Percentiles rank a stretch among this genome's conserved stretches.
phyloP scores from a whole-genome alignment of 495 filamentous ascomycete species.

The Oleoguttula mirabilis region DNA sequence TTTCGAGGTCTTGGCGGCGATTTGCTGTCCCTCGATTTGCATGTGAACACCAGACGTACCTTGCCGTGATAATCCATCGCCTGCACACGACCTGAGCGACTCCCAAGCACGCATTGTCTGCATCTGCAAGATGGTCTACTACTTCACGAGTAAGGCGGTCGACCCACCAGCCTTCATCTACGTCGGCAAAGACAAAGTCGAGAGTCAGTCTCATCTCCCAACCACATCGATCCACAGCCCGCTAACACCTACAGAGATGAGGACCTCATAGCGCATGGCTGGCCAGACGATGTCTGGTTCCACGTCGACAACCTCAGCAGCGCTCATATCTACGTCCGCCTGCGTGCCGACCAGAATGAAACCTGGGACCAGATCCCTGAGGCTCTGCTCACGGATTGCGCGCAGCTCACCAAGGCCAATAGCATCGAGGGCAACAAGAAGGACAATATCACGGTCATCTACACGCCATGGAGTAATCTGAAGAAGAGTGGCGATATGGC shows the following conservation, averaged over 20 bases:
- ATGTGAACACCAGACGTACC: too few relatives aligned
- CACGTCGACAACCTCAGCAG: constrained; percentile 96
- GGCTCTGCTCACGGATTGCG: constrained; percentile 71
- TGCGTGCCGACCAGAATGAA: constrained; percentile 28
- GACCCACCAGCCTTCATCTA: constrained; percentile 75
- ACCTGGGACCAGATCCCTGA: constrained; percentile 69
- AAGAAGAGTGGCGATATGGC: constrained; percentile 96
- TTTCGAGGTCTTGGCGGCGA: too few relatives aligned
- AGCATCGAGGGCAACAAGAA: constrained; percentile 99
- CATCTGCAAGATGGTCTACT: constrained; percentile 86
- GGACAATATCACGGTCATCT: constrained; percentile 91
- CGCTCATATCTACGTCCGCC: constrained; percentile 86
- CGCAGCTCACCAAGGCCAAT: constrained; percentile 93
- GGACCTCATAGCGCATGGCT: constrained; percentile 83
- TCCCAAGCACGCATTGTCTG: too few relatives aligned
- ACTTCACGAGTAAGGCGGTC: constrained; percentile 77
- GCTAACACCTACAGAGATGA: constrained; percentile 52
- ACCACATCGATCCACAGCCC: background rate
- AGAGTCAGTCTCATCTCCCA: constrained; percentile 51
- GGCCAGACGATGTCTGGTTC: constrained; percentile 97
- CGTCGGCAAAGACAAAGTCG: constrained; percentile 96
- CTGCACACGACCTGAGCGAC: too few relatives aligned
- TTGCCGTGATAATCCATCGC: too few relatives aligned
- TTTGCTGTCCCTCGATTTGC: too few relatives aligned
- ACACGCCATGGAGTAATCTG: constrained; percentile 96